Evolutionary conservation across 257 asterid species (phyloP).

Genomic region (Solanum sejunctum): DNA sequence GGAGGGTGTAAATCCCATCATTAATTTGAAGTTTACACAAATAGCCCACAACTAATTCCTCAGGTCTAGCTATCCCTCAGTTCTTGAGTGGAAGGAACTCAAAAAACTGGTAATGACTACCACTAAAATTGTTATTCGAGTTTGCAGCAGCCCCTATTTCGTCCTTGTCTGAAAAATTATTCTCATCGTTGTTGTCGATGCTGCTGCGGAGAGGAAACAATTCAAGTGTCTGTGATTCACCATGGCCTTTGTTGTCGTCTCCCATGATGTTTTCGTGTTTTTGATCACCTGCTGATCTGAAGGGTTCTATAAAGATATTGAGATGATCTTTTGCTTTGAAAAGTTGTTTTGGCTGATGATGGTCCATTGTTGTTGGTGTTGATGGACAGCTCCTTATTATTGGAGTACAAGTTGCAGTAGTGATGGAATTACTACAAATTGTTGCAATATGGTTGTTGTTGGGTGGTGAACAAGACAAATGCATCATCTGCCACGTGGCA

Average conservation of each 20-base stretch:
- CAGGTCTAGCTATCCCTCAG: constrained; percentile 1
- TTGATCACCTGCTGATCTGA: neutral
- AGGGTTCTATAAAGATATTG: constrained; percentile 23
- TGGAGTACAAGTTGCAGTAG: constrained; percentile 3
- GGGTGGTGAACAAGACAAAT: constrained; percentile 36
- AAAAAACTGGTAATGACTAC: constrained; percentile 45
- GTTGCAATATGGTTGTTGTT: constrained; percentile 12
- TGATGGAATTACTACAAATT: neutral
- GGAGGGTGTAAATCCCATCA: neutral
- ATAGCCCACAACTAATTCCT: neutral
- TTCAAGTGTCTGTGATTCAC: constrained; percentile 58
- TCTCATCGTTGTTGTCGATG: neutral
- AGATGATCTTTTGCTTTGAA: constrained; percentile 8
- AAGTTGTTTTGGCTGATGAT: constrained; percentile 3
- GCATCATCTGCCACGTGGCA: constrained; percentile 76
- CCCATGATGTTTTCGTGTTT: neutral
- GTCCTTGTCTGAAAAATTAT: neutral
- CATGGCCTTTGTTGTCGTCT: neutral
- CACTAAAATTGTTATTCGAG: neutral
- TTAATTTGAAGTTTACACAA: neutral
- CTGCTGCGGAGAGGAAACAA: constrained; percentile 53
- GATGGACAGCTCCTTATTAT: neutral
- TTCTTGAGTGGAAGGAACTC: constrained; percentile 84
- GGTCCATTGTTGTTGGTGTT: neutral
- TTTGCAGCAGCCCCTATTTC: constrained; percentile 6